Base-by-base conservation (phyloP, 495 filamentous ascomycete genomes). In the Pyrenula aspistea region DNA sequence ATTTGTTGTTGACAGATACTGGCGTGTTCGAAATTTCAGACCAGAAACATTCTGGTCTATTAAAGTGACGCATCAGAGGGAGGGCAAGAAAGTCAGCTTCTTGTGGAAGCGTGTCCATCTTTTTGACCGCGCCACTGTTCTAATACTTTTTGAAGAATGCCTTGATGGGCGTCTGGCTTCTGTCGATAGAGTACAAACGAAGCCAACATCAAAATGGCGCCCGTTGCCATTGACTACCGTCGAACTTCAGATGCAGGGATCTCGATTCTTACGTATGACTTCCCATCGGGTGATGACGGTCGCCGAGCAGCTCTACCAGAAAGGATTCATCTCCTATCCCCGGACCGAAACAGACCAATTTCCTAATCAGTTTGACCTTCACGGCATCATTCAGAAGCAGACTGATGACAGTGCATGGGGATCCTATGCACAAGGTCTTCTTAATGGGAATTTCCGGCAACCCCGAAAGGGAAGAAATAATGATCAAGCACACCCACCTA, bases 161-260 rank as follows among this genome's bases (percentile, higher is more conserved):
- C 72, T 98, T 2, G 55, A 67, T 8, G 86, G 90, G n/a, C 86
- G 83, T 56, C 79, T 73, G 4, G 93, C 91, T 22, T 85, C 80
- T 63, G 88, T 98, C 42, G 83, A 71, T 15, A 92, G 88, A 62
- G 84, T 96, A 24, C 81, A 86, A 59, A 85, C 87, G 64, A 96
- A 95, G 67, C 89, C 90, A 1, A 95, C 91, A 19, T 91, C 85
- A 61, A 96, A 94, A 72, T 95, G 86, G 90, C 87, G 89, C 62
- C 93, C 93, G 1, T 66, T 98, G 25, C 93, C 93, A 1, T 74
- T 98, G 61, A 98, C 93, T 0, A 98, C 93, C 0, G 89, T 98
- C n/a, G 94, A 98, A 62, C 72, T 98, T n/a, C 93, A 97, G 65
- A 97, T 96, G 75, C 89, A 90, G 76, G 93, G 94, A 20, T 93